Base-by-base conservation (phyloP, 1,139 yeast genomes). In the Yamadazyma diospyri region DNA sequence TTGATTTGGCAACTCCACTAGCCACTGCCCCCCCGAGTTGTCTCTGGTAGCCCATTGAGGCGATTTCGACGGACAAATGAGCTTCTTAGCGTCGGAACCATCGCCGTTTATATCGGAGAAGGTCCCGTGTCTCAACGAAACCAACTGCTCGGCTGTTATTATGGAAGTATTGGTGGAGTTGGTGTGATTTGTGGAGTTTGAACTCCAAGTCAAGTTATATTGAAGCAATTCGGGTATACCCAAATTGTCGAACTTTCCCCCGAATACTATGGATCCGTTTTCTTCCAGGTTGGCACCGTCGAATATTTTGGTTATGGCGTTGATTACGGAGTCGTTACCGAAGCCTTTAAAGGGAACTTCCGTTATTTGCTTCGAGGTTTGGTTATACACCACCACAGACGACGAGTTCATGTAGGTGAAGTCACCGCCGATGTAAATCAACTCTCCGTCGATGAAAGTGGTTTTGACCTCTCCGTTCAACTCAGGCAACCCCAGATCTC, bases 341-440 rank as follows among this genome's bases (percentile, higher is more conserved):
- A 92, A 88, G 0, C 98, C 98, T 24, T 73, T 72, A 59, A 92
- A 92, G 1, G 84, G 80, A 1, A 86, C 66, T 7, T 73, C 57
- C 2, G 51, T 38, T 25, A 85, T 59, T 2, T 59, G 32, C 14
- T 65, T 49, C 3, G 72, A 48, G 0, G 69, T 46, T n/a, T 61
- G 52, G 52, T 85, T 71, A 67, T 86, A 89, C 7, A 78, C 59
- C 8, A 86, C 81, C 0, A 76, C 83, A 32, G 92, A 85, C 40
- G 71, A 59, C 0, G 83, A 69, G 25, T 66, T 58, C 38, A 75
- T 64, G 48, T 57, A 81, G 11, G 69, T 56, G 47, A 92, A 77
- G 39, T 76, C 67, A 17, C 98, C 98, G 8, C 97, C 98, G 33
- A 86, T 70, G 50, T 85, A 88, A 0, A 88, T 69, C 16, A 73